Percentiles rank a stretch among this genome's conserved stretches.
These are phyloP conservation scores for Sporothrix brasiliensis DNA, from an alignment of 2,329 filamentous ascomycete species.

Conservation along the genomic window DNA sequence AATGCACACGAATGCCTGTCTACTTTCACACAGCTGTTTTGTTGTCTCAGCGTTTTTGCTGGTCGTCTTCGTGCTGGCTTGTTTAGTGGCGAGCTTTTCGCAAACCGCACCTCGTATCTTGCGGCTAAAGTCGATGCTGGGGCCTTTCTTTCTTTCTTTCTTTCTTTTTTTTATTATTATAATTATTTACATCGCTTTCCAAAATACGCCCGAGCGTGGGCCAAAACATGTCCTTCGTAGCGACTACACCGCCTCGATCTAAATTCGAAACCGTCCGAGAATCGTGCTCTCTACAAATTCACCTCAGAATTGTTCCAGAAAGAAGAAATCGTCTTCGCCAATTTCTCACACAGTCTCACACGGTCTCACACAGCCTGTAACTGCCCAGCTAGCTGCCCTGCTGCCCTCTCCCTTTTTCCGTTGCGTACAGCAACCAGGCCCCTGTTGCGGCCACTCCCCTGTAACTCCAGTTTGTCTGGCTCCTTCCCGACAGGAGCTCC, in stretches of 20 bases:
- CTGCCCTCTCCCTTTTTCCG: neutral
- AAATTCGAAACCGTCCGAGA: neutral
- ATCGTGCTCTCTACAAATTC: too few species aligned
- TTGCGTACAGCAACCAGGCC: constrained; percentile 25
- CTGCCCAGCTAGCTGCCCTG: too few species aligned
- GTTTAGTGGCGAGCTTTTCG: neutral
- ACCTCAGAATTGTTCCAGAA: too few species aligned
- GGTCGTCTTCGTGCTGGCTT: too few species aligned
- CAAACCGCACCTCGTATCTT: neutral
- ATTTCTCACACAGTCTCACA: neutral
- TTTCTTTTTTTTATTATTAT: too few species aligned
- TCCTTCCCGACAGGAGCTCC: neutral
- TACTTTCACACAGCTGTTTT: too few species aligned
- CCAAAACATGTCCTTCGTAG: neutral
- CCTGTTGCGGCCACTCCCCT: neutral
- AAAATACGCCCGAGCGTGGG: neutral
- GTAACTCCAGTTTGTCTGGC: neutral
- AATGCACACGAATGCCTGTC: neutral
- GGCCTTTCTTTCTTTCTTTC: too few species aligned
- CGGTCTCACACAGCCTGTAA: constrained; percentile 3
- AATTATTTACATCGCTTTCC: too few species aligned
- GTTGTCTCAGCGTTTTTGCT: too few species aligned
- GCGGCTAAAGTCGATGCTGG: constrained; percentile 9
- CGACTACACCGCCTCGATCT: constrained; percentile 15
- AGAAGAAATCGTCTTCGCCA: too few species aligned